These are phyloP conservation scores for Lepidium sativum DNA, from an alignment of 345 rosid genomes.

Conservation along the genomic window DNA sequence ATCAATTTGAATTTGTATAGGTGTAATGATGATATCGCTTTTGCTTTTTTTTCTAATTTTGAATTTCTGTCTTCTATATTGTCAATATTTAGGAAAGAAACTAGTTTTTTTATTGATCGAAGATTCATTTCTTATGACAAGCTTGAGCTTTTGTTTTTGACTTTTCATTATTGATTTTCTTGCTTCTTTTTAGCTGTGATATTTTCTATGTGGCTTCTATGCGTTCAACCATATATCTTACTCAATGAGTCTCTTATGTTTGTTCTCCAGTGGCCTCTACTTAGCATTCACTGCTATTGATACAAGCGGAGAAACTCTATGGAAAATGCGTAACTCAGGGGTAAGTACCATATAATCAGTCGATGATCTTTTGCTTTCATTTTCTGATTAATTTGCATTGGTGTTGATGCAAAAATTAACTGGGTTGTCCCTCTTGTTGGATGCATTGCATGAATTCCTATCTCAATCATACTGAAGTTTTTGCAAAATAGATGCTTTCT, in stretches of 20 bases:
- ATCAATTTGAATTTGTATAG: background rate
- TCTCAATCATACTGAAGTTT: background rate
- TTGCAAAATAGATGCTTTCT: background rate
- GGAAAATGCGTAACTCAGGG: slow-evolving; percentile 29
- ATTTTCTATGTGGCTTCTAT: background rate
- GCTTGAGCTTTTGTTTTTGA: too few species aligned
- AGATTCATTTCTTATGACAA: background rate
- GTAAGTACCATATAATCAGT: slow-evolving; percentile 3
- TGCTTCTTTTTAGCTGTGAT: background rate
- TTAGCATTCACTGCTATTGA: slow-evolving; percentile 18
- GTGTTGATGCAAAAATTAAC: background rate
- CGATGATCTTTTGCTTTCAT: background rate
- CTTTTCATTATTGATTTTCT: background rate
- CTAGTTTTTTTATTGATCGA: background rate
- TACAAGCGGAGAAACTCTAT: slow-evolving; percentile 26
- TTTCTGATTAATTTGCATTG: background rate
- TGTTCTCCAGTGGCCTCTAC: slow-evolving; percentile 9
- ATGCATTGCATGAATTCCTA: background rate
- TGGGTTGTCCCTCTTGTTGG: background rate
- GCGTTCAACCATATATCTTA: background rate
- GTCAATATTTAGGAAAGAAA: background rate
- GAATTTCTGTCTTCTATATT: background rate
- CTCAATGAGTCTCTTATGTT: background rate
- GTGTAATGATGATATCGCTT: background rate
- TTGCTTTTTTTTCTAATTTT: background rate